Conservation (phyloP, 1,284 basidiomycete genomes). For the Heterobasidion parviporum region DNA sequence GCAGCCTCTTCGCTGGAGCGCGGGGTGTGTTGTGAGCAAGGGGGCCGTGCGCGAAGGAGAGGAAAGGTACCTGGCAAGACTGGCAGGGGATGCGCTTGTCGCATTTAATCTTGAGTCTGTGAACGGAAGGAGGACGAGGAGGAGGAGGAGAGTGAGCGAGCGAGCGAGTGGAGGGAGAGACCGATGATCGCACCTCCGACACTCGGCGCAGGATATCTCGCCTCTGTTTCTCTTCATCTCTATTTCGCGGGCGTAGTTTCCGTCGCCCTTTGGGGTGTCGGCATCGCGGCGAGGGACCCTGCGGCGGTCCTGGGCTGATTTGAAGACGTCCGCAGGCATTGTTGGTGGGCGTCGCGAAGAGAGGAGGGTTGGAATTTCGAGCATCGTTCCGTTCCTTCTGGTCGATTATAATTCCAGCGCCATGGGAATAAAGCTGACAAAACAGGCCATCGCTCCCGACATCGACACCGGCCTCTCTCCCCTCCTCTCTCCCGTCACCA, state of each 20-base stretch:
- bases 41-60: slow-evolving; percentile 1
- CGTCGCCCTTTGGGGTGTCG: slow-evolving; percentile 21
- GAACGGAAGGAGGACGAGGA: slow-evolving; percentile 6
- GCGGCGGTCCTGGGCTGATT: slow-evolving; percentile 11
- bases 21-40: neutral
- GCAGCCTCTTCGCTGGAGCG: slow-evolving; percentile 48
- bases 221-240: slow-evolving; percentile 18
- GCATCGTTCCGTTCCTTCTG: neutral
- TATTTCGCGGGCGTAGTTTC: slow-evolving; percentile 21
- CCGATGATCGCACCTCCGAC: slow-evolving; percentile 37
- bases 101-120: slow-evolving; percentile 65
- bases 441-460: neutral
- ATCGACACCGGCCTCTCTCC: neutral
- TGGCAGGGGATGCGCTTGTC: slow-evolving; percentile 71
- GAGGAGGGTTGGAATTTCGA: neutral
- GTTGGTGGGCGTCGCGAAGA: neutral
- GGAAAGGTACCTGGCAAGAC: slow-evolving; percentile 46
- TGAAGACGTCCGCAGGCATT: neutral
- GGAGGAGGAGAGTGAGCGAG: slow-evolving; percentile 6
- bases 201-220: slow-evolving; percentile 62
- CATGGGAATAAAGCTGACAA: neutral
- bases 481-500: neutral
- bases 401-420: neutral
- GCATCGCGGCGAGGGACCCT: slow-evolving; percentile 16
- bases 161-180: neutral